Base-by-base conservation (phyloP, 2,329 filamentous ascomycete genomes). In the Penicillium sp. region DNA sequence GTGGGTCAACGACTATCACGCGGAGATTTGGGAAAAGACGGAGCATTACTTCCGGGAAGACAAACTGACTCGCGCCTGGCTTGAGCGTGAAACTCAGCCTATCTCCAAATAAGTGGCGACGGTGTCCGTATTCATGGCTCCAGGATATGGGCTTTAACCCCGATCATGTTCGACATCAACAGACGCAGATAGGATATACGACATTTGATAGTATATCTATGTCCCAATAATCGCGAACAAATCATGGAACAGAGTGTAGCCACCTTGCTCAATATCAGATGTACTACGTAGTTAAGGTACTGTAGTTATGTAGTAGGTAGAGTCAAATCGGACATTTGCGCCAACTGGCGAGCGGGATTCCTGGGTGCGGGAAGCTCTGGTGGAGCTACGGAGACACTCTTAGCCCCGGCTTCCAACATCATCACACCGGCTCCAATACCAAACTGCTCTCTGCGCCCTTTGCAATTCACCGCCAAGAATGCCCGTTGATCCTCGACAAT, bases 1-100 rank as follows among this genome's bases (percentile, higher is more conserved):
- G 53, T 99, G 92, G 88, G 73, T 99, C 58, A 95, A 97, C 63
- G 78, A 83, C 35, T 95, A 95, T 67, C 88, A 95, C 67, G 73
- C 78, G 29, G 85, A 93, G 67, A 85, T 99, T 13, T 80, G 83
- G 68, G 81, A 86, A 51, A 95, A 93, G 77, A 95, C 89, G 3
- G 83, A 82, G 65, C 76, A 74, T 14, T 90, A 82, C 70, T 92
- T 99, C 61, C 76, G 85, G 56, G 75, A 82, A 2, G 89, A 95
- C 65, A 73, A 82, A 41, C 66, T 87, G 59, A 88, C 89, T 1
- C 74, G 81, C 69, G 80, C 80, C 47, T 99, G 92, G 92, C 75
- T 99, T 62, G 80, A 88, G 73, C 82, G 88, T 63, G 93, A 99
- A 75, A 95, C 88, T n/a, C 78, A 80, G 62, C 81, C 83, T 5